Base-by-base conservation (phyloP, 2,329 filamentous ascomycete genomes). In the Fusarium humuli region DNA sequence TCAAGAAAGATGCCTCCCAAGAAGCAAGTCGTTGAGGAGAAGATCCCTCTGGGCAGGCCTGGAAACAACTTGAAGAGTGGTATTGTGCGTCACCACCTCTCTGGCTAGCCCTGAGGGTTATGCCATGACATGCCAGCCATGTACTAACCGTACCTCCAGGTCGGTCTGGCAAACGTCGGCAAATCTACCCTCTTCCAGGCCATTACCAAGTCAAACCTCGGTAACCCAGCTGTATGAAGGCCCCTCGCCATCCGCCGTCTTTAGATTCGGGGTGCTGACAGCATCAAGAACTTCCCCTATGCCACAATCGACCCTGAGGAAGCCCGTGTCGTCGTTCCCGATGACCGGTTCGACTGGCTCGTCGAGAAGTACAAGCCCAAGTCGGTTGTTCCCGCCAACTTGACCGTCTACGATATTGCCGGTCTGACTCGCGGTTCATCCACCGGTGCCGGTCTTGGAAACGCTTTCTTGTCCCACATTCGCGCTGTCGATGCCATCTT, bases 121-220 rank as follows among this genome's bases (percentile, higher is more conserved):
- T 34, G 52, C 49, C 55, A 42, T 42, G 34, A 29, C 22, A 59
- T 55, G 34, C 44, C 32, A 59, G 34, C 60, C 62, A 55, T 23
- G 53, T 49, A 63, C 77, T 79, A 76, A 78, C 64, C 52, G 61
- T 61, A 57, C 52, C 49, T 76, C 77, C 78, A 97, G 94, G 94
- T 99, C 83, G 96, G 96, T 84, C 91, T 99, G 78, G 96, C 96
- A 83, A 99, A 99, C 83, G 97, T 99, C 77, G 96, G 96, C 83
- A 99, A 99, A 87, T 99, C 96, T 74, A 99, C 97, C 34, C 90
- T 99, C 77, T 99, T 99, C 90, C 97, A 99, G 87, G 94, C 96
- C 80, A 98, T 99, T 84, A 99, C 96, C 80, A 98, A 98, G 87
- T 97, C 92, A 83, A 90, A 90, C 73, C 91, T 99, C 78, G 96